phyloP scores from a whole-genome alignment of 108 stramenopile genomes.

The Cyclostephanos invisitatus region DNA sequence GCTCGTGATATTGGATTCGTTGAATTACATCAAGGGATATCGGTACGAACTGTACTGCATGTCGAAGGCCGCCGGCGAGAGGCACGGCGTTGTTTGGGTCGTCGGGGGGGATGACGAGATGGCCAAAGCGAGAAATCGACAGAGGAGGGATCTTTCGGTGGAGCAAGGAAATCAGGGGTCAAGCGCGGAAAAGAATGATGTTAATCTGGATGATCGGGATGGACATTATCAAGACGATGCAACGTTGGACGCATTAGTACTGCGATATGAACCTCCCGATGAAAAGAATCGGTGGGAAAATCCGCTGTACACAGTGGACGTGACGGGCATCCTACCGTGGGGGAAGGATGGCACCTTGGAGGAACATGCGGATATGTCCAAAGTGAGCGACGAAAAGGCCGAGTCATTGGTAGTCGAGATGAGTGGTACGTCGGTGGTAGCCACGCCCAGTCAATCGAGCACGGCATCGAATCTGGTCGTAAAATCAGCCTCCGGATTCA shows the following conservation, averaged over 20 bases:
- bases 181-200: slow-evolving; percentile 3
- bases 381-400: background rate
- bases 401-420: slow-evolving; percentile 6
- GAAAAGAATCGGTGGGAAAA: slow-evolving; percentile 89
- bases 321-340: slow-evolving; percentile 39
- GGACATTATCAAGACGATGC: slow-evolving; percentile 50
- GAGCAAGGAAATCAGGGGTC: background rate
- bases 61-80: slow-evolving; percentile 72
- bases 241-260: slow-evolving; percentile 67
- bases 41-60: slow-evolving; percentile 89
- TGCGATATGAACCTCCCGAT: slow-evolving; percentile 89
- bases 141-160: slow-evolving; percentile 14
- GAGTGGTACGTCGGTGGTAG: slow-evolving; percentile 9
- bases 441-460: slow-evolving; percentile 15
- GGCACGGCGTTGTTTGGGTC: slow-evolving; percentile 85
- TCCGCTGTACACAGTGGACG: slow-evolving; percentile 75
- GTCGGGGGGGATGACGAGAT: slow-evolving; percentile 34
- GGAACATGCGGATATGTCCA: background rate
- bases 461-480: slow-evolving; percentile 5
- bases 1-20: slow-evolving; percentile 82
- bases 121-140: slow-evolving; percentile 63
- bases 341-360: slow-evolving; percentile 36
- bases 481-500: slow-evolving; percentile 39
- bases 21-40: slow-evolving; percentile 93
- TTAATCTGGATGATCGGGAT: slow-evolving; percentile 13